A percentile compares a stretch with the other conserved stretches of the same genome.
Evolutionary conservation across 1,284 basidiomycete genomes (phyloP).

Genomic region (Ceratobasidium sp.): DNA sequence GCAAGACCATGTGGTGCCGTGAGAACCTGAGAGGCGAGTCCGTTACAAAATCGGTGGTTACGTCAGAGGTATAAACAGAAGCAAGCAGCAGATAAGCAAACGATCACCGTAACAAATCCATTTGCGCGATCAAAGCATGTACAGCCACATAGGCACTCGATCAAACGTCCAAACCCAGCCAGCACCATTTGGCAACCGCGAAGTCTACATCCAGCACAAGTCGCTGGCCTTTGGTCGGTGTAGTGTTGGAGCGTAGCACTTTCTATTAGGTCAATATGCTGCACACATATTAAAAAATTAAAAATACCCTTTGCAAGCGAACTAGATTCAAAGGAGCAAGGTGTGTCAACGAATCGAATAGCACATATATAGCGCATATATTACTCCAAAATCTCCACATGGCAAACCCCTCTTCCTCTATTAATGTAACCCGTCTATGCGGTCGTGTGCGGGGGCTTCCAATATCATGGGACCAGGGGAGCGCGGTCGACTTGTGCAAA

Average conservation of each 20-base stretch:
- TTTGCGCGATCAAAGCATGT: neutral
- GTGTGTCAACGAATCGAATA: neutral
- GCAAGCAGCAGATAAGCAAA: neutral
- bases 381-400: neutral
- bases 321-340: neutral
- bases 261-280: neutral
- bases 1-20: neutral
- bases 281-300: neutral
- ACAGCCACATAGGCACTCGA: conserved; percentile 14
- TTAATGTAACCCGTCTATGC: neutral
- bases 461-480: neutral
- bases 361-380: neutral
- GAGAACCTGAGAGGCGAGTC: too few species aligned
- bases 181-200: neutral
- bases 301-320: neutral
- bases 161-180: neutral
- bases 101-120: neutral
- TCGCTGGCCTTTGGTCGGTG: too few species aligned
- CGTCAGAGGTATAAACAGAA: too few species aligned
- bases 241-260: neutral
- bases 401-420: neutral
- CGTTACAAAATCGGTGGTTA: neutral
- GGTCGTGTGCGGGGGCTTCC: neutral
- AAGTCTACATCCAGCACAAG: neutral
- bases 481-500: neutral